Conservation (phyloP, 441 rosid species). For the Populus hybrid region DNA sequence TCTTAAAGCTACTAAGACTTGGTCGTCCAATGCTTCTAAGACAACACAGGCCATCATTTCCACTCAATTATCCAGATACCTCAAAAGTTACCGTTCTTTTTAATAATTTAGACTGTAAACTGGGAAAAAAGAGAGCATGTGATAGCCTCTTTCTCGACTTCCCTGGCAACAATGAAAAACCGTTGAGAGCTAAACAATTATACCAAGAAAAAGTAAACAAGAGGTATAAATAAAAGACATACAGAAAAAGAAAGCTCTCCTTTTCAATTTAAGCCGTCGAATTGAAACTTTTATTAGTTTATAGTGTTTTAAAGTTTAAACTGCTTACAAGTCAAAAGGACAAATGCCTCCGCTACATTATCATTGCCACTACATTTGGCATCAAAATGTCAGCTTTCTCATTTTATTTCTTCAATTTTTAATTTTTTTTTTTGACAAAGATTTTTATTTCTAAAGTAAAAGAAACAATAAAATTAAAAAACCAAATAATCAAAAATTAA, state of each 20-base stretch:
- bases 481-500: neutral
- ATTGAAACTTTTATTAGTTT: conserved; percentile 1
- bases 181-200: conserved; percentile 4
- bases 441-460: neutral
- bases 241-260: neutral
- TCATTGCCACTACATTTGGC: neutral
- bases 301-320: neutral
- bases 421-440: neutral
- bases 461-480: neutral
- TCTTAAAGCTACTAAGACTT: conserved; percentile 19
- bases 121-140: conserved; percentile 21
- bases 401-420: neutral
- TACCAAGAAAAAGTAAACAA: conserved; percentile 5
- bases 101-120: conserved; percentile 18
- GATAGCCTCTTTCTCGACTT: conserved; percentile 16
- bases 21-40: conserved; percentile 9
- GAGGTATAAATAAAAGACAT: neutral
- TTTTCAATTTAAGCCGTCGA: conserved; percentile 6
- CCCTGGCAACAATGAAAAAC: conserved; percentile 28
- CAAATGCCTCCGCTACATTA: neutral
- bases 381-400: neutral
- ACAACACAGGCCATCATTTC: conserved; percentile 26
- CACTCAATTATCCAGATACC: conserved; percentile 13
- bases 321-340: neutral
- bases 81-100: conserved; percentile 16